Conservation (phyloP, 1,139 yeast species). For the Scheffersomyces lignicola region DNA sequence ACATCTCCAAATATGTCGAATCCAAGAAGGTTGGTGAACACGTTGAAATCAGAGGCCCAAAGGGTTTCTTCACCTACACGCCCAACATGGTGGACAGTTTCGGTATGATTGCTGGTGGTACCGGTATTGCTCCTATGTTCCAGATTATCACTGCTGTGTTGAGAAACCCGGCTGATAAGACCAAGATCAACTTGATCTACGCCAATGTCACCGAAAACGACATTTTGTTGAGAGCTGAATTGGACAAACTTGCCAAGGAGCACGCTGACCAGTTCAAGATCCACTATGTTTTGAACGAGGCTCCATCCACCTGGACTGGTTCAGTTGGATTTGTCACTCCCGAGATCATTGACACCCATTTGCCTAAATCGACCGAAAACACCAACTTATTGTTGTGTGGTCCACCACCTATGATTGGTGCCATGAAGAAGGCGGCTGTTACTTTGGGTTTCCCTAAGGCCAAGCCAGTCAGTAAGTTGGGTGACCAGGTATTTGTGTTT, state of each 20-base stretch:
- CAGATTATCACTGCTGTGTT: conserved; percentile 75
- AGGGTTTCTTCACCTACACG: conserved; percentile 83
- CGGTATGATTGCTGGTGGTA: conserved; percentile 91
- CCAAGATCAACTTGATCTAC: conserved; percentile 76
- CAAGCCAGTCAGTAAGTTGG: conserved; percentile 85
- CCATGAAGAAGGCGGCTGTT: conserved; percentile 82
- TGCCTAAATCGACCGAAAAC: conserved; percentile 60
- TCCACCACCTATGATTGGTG: conserved; percentile 82
- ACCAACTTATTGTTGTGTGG: conserved; percentile 87
- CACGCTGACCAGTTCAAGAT: conserved; percentile 76
- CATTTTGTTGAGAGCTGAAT: conserved; percentile 72
- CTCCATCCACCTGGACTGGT: conserved; percentile 50
- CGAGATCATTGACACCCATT: conserved; percentile 58
- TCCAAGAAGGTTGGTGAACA: conserved; percentile 53
- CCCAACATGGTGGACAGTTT: conserved; percentile 80
- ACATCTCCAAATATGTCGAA: conserved; percentile 76
- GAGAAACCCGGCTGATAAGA: conserved; percentile 77
- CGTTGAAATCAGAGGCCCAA: conserved; percentile 75
- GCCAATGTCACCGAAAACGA: conserved; percentile 79
- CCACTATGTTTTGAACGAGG: conserved; percentile 77
- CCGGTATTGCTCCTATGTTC: conserved; percentile 94
- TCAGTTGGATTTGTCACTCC: conserved; percentile 69
- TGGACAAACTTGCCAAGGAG: conserved; percentile 63
- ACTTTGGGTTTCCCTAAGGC: conserved; percentile 83
- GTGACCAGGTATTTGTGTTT: conserved; percentile 90